A percentile compares a stretch with the other conserved stretches of the same genome.
These are phyloP conservation scores for Elasticomyces elasticus DNA, from an alignment of 495 filamentous ascomycete genomes.

Conservation along the genomic window DNA sequence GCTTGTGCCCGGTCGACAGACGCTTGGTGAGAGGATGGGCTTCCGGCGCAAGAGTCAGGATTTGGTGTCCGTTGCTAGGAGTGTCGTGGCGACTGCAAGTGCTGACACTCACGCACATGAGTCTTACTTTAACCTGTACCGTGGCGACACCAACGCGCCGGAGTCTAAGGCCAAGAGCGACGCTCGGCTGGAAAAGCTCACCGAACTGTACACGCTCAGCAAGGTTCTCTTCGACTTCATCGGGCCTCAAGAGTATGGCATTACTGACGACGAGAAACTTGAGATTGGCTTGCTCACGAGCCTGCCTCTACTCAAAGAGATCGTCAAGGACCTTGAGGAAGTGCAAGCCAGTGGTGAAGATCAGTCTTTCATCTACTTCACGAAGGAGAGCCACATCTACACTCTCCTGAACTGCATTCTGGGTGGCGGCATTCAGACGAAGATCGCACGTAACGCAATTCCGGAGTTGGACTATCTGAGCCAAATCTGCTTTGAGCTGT, in stretches of 20 bases:
- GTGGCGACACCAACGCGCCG: slow-evolving; percentile 46
- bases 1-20: slow-evolving; percentile 11
- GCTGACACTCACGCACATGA: slow-evolving; percentile 25
- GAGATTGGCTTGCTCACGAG: slow-evolving; percentile 94
- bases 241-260: slow-evolving; percentile 96
- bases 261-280: slow-evolving; percentile 84
- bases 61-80: slow-evolving; percentile 5
- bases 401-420: slow-evolving; percentile 95
- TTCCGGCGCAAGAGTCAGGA: slow-evolving; percentile 31
- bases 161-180: slow-evolving; percentile 76
- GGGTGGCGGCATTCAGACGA: slow-evolving; percentile 89
- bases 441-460: slow-evolving; percentile 81
- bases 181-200: slow-evolving; percentile 70
- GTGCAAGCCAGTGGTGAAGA: slow-evolving; percentile 87
- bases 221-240: slow-evolving; percentile 98
- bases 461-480: slow-evolving; percentile 96
- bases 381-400: slow-evolving; percentile 97
- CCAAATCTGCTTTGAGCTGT: slow-evolving; percentile 94
- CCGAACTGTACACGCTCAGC: slow-evolving; percentile 82
- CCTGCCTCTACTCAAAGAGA: slow-evolving; percentile 84
- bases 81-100: neutral
- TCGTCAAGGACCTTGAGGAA: slow-evolving; percentile 93
- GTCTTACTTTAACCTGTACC: slow-evolving; percentile 82
- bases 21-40: slow-evolving; percentile 32
- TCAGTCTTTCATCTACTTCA: slow-evolving; percentile 97